These are phyloP conservation scores for Euphorbia celastroides DNA, from an alignment of 441 rosid genomes.

Conservation along the genomic window DNA sequence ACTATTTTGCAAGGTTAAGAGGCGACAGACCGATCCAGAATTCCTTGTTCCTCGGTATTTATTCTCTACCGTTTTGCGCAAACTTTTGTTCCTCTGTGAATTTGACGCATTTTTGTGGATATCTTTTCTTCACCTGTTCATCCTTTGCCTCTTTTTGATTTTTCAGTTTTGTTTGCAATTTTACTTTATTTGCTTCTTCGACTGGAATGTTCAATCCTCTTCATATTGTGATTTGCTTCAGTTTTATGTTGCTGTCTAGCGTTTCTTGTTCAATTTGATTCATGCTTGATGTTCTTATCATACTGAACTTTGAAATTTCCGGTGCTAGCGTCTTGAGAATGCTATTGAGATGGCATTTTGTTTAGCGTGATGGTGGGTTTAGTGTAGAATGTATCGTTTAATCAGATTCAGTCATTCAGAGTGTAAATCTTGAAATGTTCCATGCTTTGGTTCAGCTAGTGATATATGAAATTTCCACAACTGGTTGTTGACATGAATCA, in stretches of 20 bases:
- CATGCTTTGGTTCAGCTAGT: too few relatives aligned
- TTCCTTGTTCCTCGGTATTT: not conserved
- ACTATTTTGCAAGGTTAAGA: not conserved
- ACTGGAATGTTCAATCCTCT: not conserved
- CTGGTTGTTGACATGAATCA: not conserved
- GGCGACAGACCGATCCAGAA: not conserved
- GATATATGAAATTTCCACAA: not conserved
- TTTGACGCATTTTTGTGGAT: too few relatives aligned
- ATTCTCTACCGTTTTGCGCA: too few relatives aligned
- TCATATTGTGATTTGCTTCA: not conserved
- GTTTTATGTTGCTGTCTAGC: not conserved
- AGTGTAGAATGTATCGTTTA: too few relatives aligned
- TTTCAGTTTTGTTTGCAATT: not conserved
- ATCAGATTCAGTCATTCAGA: not conserved
- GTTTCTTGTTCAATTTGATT: not conserved
- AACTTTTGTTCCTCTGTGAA: too few relatives aligned
- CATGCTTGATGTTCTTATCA: not conserved
- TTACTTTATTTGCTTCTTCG: not conserved
- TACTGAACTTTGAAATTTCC: not conserved
- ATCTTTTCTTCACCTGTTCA: not conserved
- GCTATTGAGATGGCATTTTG: too few relatives aligned
- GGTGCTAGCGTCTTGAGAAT: not conserved
- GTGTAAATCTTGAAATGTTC: not conserved
- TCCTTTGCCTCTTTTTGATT: not conserved
- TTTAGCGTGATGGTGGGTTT: too few relatives aligned